phyloP scores from a whole-genome alignment of 257 asterid genomes.

The Mitragyna speciosa region DNA sequence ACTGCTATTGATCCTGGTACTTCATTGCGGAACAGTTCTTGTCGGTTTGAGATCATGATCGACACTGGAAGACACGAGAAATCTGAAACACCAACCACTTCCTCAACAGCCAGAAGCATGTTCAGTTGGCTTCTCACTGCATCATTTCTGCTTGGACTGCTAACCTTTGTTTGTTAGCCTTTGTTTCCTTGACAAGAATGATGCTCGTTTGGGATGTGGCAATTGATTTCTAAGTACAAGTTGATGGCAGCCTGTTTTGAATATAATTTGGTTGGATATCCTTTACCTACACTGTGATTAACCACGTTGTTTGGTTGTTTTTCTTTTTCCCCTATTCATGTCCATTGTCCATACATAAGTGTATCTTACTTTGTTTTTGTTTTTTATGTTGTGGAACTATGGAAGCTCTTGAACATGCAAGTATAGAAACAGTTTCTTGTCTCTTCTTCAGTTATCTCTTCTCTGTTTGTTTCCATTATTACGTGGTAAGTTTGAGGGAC shows the following conservation, averaged over 20 bases:
- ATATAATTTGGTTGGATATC: background rate
- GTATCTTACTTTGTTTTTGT: background rate
- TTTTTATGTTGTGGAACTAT: background rate
- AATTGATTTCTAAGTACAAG: background rate
- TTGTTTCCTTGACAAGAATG: background rate
- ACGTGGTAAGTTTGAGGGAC: too few species aligned
- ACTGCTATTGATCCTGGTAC: slow-evolving; percentile 68
- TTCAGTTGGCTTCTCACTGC: slow-evolving; percentile 16
- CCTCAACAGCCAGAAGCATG: slow-evolving; percentile 34
- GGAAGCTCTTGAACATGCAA: background rate
- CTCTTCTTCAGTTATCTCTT: too few species aligned
- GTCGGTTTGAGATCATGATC: slow-evolving; percentile 78
- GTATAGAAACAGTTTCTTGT: background rate
- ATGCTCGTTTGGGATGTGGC: slow-evolving; percentile 1
- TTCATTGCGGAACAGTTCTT: slow-evolving; percentile 30
- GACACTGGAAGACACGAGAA: slow-evolving; percentile 50
- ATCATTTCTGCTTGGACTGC: slow-evolving; percentile 23
- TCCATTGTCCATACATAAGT: background rate
- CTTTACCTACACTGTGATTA: slow-evolving; percentile 2
- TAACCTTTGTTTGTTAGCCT: background rate
- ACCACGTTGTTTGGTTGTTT: background rate
- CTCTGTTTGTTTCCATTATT: too few species aligned
- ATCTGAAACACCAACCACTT: slow-evolving; percentile 46
- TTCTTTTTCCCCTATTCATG: too few species aligned
- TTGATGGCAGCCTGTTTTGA: background rate